Percentiles rank a stretch among this genome's conserved stretches.
Conservation (phyloP, 345 rosid genomes). For the Raphanus sativus region DNA sequence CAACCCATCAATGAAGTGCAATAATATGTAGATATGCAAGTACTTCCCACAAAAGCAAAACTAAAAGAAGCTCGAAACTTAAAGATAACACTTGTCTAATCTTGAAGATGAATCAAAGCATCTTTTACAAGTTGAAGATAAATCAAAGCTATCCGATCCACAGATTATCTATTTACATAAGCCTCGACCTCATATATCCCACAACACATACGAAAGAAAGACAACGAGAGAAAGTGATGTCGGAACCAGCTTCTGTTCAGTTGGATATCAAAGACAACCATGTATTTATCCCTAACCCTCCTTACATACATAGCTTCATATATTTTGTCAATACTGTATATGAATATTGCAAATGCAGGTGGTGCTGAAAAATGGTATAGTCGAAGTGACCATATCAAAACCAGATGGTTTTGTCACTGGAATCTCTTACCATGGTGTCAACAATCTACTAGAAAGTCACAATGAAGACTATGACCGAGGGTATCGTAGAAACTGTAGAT, state of each 20-base stretch:
- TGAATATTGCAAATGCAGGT: constrained; percentile 50
- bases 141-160: constrained; percentile 12
- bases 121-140: not conserved
- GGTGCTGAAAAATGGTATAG: constrained; percentile 66
- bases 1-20: not conserved
- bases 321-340: not conserved
- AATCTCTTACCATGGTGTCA: constrained; percentile 56
- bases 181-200: constrained; percentile 11
- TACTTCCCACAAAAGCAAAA: not conserved
- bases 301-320: not conserved
- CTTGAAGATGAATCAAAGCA: constrained; percentile 31
- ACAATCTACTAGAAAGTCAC: constrained; percentile 75
- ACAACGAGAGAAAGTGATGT: constrained; percentile 19
- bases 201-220: not conserved
- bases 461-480: constrained; percentile 76
- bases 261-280: constrained; percentile 22
- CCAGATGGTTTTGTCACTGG: constrained; percentile 82
- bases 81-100: constrained; percentile 28
- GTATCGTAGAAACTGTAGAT: constrained; percentile 29
- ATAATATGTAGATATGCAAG: not conserved
- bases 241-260: constrained; percentile 25
- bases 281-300: constrained; percentile 7
- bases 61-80: constrained; percentile 19
- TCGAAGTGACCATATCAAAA: constrained; percentile 67
- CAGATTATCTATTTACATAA: constrained; percentile 19